phyloP scores from a whole-genome alignment of 371 early-diverging fungal species.

The Apophysomyces variabilis region DNA sequence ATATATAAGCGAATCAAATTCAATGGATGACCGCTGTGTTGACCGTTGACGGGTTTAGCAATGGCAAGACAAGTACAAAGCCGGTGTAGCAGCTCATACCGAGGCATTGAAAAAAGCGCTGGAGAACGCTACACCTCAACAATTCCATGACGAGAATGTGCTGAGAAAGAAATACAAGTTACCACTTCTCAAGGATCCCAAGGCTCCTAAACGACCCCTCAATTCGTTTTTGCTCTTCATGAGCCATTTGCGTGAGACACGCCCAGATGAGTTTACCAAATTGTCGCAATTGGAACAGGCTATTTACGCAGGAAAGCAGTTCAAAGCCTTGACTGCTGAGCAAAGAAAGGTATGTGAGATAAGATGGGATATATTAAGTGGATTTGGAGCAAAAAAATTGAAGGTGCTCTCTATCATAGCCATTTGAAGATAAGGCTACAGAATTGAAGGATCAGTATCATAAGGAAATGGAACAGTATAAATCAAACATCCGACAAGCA shows the following conservation, averaged over 20 bases:
- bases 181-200: slow-evolving; percentile 61
- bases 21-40: neutral
- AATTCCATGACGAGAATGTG: slow-evolving; percentile 53
- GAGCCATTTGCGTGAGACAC: slow-evolving; percentile 33
- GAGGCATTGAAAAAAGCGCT: slow-evolving; percentile 39
- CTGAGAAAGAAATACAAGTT: slow-evolving; percentile 54
- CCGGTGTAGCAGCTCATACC: slow-evolving; percentile 31
- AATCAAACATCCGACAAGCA: neutral
- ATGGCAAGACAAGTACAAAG: slow-evolving; percentile 38
- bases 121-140: slow-evolving; percentile 51
- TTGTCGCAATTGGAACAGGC: slow-evolving; percentile 38
- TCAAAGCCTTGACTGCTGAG: slow-evolving; percentile 20
- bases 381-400: too few relatives aligned
- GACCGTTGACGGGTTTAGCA: slow-evolving; percentile 13
- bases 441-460: slow-evolving; percentile 7
- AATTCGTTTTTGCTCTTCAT: slow-evolving; percentile 50
- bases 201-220: slow-evolving; percentile 61
- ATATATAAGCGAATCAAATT: neutral
- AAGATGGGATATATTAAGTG: neutral
- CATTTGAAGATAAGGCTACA: slow-evolving; percentile 17
- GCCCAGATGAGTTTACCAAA: slow-evolving; percentile 17
- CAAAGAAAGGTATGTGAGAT: slow-evolving; percentile 33
- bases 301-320: slow-evolving; percentile 31
- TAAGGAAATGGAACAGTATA: slow-evolving; percentile 16
- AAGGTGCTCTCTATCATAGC: slow-evolving; percentile 12